These are phyloP conservation scores for Verticillium dahliae DNA, from an alignment of 2,329 filamentous ascomycete genomes.

Conservation along the genomic window DNA sequence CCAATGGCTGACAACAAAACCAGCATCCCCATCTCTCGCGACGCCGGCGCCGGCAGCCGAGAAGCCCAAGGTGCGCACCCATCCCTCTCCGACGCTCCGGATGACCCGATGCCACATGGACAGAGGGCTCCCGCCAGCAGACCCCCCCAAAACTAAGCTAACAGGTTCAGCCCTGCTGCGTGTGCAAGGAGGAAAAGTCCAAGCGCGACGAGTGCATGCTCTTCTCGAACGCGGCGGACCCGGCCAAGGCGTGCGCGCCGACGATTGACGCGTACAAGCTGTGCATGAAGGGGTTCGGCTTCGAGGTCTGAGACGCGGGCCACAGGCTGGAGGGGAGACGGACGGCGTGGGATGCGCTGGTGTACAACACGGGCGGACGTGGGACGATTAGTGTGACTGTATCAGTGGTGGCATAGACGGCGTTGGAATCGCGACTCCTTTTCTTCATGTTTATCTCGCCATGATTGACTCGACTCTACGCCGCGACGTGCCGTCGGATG, in stretches of 20 bases:
- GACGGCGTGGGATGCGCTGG: neutral
- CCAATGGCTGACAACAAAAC: neutral
- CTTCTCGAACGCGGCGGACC: slow-evolving; percentile 79
- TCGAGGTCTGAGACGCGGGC: slow-evolving; percentile 51
- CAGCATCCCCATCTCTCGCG: slow-evolving; percentile 15
- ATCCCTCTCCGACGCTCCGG: neutral
- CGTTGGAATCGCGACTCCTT: slow-evolving; percentile 6
- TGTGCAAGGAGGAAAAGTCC: slow-evolving; percentile 93
- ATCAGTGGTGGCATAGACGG: slow-evolving; percentile 6
- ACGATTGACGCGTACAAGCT: slow-evolving; percentile 79
- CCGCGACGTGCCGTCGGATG: too few species aligned
- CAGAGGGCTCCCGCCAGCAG: too few species aligned
- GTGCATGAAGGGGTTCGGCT: slow-evolving; percentile 93
- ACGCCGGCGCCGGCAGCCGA: slow-evolving; percentile 20
- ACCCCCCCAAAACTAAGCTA: neutral
- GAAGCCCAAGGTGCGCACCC: slow-evolving; percentile 34
- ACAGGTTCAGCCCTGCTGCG: slow-evolving; percentile 75
- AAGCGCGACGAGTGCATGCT: slow-evolving; percentile 98
- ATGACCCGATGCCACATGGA: too few species aligned
- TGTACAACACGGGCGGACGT: slow-evolving; percentile 2
- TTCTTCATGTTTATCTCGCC: neutral
- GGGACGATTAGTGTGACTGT: slow-evolving; percentile 7
- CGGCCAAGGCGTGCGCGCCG: slow-evolving; percentile 74
- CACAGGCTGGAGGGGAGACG: neutral
- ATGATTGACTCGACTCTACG: too few species aligned